Percentiles rank a stretch among this genome's conserved stretches.
phyloP scores from a whole-genome alignment of 176 grass and related monocot species.

The Triticum turgidum region DNA sequence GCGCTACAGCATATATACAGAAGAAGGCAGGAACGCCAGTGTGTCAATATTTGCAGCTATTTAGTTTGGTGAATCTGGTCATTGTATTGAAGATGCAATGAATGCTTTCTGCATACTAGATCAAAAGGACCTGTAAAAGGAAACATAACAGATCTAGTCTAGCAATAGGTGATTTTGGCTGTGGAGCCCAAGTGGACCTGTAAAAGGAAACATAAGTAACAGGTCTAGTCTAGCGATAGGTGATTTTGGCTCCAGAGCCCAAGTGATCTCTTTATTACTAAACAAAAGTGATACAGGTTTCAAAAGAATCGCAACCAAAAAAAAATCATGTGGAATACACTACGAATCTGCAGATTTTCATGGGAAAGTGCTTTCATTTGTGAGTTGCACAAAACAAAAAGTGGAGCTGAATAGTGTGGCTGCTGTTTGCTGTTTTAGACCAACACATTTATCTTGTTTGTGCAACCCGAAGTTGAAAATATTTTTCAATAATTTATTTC shows the following conservation, averaged over 20 bases:
- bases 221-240: neutral
- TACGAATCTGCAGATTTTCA: neutral
- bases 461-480: neutral
- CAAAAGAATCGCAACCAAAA: neutral
- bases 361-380: neutral
- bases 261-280: neutral
- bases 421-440: neutral
- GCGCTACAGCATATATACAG: conserved; percentile 33
- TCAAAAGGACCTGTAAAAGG: conserved; percentile 2
- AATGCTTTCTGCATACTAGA: conserved; percentile 19
- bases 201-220: conserved; percentile 7
- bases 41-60: conserved; percentile 18
- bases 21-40: conserved; percentile 9
- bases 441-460: neutral
- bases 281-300: neutral
- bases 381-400: neutral
- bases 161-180: neutral
- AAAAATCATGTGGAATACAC: neutral
- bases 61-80: conserved; percentile 30
- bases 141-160: conserved; percentile 20
- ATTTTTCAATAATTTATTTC: neutral
- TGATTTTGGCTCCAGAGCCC: neutral
- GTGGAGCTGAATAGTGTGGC: neutral
- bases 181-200: neutral
- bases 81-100: conserved; percentile 31